Evolutionary conservation across 1,284 basidiomycete species (phyloP).

Genomic region (Vanrija pseudolonga): DNA sequence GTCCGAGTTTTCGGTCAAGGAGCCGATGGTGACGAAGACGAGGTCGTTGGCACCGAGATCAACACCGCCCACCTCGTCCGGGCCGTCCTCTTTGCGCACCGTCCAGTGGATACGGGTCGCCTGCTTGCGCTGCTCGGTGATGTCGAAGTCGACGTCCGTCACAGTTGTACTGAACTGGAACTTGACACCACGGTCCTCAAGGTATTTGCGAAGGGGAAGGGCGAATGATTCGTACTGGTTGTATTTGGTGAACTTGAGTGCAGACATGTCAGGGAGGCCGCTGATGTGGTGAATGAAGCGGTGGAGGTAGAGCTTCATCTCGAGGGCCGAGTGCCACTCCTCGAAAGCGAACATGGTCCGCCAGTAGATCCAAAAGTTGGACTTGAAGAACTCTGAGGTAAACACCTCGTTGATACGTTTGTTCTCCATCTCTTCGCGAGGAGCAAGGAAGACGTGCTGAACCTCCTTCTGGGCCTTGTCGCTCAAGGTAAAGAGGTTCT

Average conservation of each 20-base stretch:
- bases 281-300: conserved; percentile 3
- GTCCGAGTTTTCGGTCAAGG: conserved; percentile 2
- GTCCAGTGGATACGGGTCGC: not conserved
- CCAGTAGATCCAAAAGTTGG: conserved; percentile 4
- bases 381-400: not conserved
- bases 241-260: conserved; percentile 2
- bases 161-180: not conserved
- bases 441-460: not conserved
- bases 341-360: conserved; percentile 1
- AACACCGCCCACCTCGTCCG: not conserved
- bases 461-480: not conserved
- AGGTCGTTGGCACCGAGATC: not conserved
- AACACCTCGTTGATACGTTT: not conserved
- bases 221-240: conserved; percentile 6
- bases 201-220: not conserved
- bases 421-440: not conserved
- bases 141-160: not conserved
- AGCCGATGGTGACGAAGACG: conserved; percentile 1
- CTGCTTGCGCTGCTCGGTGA: not conserved
- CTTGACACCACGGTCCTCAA: not conserved
- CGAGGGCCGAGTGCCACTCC: not conserved
- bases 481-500: not conserved
- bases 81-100: not conserved
- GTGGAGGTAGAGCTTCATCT: conserved; percentile 5
- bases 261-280: not conserved